Evolutionary conservation across 352 stramenopile genomes (phyloP).

Genomic region (Phytophthora hybrid): DNA sequence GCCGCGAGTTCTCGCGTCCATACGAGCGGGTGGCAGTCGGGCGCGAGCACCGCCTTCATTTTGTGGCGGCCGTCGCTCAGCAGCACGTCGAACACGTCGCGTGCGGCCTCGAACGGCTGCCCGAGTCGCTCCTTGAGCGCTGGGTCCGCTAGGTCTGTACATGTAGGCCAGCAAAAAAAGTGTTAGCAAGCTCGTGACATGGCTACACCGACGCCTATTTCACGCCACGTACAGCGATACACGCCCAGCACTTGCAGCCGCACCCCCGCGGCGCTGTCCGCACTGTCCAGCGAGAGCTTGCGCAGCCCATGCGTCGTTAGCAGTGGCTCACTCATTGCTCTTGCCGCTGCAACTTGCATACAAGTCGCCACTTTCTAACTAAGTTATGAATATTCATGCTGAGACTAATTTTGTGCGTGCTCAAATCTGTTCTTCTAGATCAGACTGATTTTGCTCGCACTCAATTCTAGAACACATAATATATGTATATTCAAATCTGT

Average conservation of each 20-base stretch:
- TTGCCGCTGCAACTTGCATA: too few species aligned
- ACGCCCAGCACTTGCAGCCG: conserved; percentile 64
- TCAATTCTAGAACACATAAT: too few species aligned
- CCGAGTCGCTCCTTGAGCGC: conserved; percentile 47
- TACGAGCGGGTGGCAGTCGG: conserved; percentile 48
- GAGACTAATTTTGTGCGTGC: too few species aligned
- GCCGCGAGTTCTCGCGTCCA: conserved; percentile 45
- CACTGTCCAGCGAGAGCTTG: conserved; percentile 32
- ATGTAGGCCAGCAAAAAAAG: background rate
- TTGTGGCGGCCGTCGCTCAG: conserved; percentile 68
- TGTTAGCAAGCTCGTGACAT: background rate
- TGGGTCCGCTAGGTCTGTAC: conserved; percentile 62
- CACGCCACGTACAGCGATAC: conserved; percentile 55
- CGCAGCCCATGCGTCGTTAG: conserved; percentile 54
- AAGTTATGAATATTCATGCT: too few species aligned
- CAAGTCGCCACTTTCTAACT: too few species aligned
- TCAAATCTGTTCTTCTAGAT: too few species aligned
- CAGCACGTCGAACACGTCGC: conserved; percentile 69
- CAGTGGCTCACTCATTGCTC: background rate
- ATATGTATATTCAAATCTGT: too few species aligned
- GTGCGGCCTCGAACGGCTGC: conserved; percentile 17
- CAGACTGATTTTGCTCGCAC: too few species aligned
- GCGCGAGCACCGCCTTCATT: conserved; percentile 58
- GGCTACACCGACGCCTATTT: background rate
- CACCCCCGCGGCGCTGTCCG: conserved; percentile 5